Evolutionary conservation across 2,329 filamentous ascomycete species (phyloP).

Genomic region (Podosphaera leucotricha): DNA sequence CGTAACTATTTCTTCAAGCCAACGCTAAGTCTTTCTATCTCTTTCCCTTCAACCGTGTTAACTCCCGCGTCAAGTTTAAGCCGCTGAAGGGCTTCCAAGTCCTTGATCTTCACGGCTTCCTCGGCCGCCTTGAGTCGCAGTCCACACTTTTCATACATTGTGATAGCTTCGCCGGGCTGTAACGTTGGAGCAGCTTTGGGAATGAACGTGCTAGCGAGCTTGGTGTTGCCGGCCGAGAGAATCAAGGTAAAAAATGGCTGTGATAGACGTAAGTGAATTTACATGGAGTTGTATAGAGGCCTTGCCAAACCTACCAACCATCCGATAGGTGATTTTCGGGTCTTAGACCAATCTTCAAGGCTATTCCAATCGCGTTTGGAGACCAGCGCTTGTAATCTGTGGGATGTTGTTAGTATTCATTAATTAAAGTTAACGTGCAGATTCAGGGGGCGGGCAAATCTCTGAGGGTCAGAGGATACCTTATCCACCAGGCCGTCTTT

Average conservation of each 20-base stretch:
- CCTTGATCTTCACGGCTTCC: constrained; percentile 65
- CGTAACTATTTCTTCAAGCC: constrained; percentile 26
- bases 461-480: constrained; percentile 22
- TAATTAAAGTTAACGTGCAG: no score
- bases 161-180: constrained; percentile 43
- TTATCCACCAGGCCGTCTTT: constrained; percentile 70
- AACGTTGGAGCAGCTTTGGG: constrained; percentile 48
- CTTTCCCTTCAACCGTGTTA: constrained; percentile 38
- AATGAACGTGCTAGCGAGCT: constrained; percentile 62
- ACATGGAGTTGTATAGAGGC: neutral
- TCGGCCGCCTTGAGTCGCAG: constrained; percentile 74
- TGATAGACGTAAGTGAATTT: neutral
- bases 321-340: constrained; percentile 70
- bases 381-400: constrained; percentile 61
- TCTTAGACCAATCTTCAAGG: constrained; percentile 61
- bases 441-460: no score
- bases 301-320: constrained; percentile 36
- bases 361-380: constrained; percentile 81
- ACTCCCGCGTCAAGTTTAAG: constrained; percentile 52
- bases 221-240: constrained; percentile 70
- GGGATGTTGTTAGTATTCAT: neutral
- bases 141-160: constrained; percentile 94
- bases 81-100: constrained; percentile 49
- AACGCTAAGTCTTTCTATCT: constrained; percentile 60
- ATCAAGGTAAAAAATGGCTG: constrained; percentile 76